Evolutionary conservation across 2,329 filamentous ascomycete genomes (phyloP).

Genomic region (Nothomitra cinnamomea): DNA sequence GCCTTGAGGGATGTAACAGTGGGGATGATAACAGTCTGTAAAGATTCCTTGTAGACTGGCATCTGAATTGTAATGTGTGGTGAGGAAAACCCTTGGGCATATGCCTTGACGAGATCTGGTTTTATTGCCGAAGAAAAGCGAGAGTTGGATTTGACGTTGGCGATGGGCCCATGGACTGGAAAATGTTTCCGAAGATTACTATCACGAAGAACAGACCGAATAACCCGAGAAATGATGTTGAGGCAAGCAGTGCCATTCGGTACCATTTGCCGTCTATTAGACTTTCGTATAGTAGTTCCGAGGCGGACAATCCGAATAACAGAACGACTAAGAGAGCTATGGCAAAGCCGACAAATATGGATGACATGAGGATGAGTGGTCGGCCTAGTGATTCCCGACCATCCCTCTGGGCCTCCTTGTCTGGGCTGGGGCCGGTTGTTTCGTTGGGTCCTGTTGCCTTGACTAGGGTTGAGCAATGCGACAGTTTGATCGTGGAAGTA

Average conservation of each 20-base stretch:
- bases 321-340: too few species aligned
- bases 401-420: too few species aligned
- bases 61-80: slow-evolving; percentile 31
- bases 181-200: slow-evolving; percentile 29
- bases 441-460: too few species aligned
- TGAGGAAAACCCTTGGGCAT: slow-evolving; percentile 21
- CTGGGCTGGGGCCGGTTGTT: too few species aligned
- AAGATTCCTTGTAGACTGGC: slow-evolving; percentile 32
- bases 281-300: not conserved
- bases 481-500: too few species aligned
- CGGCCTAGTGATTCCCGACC: too few species aligned
- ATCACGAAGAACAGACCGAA: slow-evolving; percentile 31
- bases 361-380: too few species aligned
- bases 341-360: too few species aligned
- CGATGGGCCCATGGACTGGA: slow-evolving; percentile 34
- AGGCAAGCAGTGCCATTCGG: not conserved
- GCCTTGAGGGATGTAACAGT: slow-evolving; percentile 38
- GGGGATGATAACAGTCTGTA: slow-evolving; percentile 32
- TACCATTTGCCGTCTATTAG: not conserved
- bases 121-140: slow-evolving; percentile 23
- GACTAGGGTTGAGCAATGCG: too few species aligned
- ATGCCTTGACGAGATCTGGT: not conserved
- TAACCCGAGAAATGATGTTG: not conserved
- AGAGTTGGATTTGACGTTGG: slow-evolving; percentile 26
- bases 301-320: too few species aligned